Percentiles rank a stretch among this genome's conserved stretches.
Conservation (phyloP, 2,329 filamentous ascomycete genomes). For the Malbranchea zuffiana region DNA sequence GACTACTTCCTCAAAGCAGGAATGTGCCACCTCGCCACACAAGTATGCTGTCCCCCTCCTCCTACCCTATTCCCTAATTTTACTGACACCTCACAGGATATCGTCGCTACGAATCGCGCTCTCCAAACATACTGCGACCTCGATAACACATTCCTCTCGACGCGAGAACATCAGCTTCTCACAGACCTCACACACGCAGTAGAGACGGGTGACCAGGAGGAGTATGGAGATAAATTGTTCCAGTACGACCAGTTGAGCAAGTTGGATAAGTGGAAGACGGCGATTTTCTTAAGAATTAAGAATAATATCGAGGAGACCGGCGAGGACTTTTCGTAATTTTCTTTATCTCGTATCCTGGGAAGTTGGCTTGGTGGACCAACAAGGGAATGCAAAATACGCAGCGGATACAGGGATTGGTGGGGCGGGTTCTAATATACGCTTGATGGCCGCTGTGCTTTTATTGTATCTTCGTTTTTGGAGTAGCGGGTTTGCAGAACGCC, state of each 20-base stretch:
- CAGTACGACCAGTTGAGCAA: slow-evolving; percentile 87
- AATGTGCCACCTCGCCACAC: slow-evolving; percentile 72
- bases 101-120: slow-evolving; percentile 67
- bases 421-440: too few species aligned
- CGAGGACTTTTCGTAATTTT: slow-evolving; percentile 59
- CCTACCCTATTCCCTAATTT: background rate
- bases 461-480: too few species aligned
- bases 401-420: too few species aligned
- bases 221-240: slow-evolving; percentile 75
- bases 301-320: slow-evolving; percentile 61
- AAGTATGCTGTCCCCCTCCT: slow-evolving; percentile 23
- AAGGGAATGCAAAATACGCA: too few species aligned
- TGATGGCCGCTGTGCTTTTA: too few species aligned
- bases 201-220: slow-evolving; percentile 66
- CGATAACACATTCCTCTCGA: slow-evolving; percentile 64
- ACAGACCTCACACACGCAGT: slow-evolving; percentile 64
- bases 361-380: too few species aligned
- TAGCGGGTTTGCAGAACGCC: too few species aligned
- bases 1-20: slow-evolving; percentile 92
- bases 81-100: slow-evolving; percentile 41
- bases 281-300: slow-evolving; percentile 72
- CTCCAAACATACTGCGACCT: slow-evolving; percentile 72
- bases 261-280: slow-evolving; percentile 95
- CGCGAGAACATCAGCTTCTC: slow-evolving; percentile 72
- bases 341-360: too few species aligned